phyloP scores from a whole-genome alignment of 1,284 basidiomycete genomes.

The Lignosus rhinocerotis region DNA sequence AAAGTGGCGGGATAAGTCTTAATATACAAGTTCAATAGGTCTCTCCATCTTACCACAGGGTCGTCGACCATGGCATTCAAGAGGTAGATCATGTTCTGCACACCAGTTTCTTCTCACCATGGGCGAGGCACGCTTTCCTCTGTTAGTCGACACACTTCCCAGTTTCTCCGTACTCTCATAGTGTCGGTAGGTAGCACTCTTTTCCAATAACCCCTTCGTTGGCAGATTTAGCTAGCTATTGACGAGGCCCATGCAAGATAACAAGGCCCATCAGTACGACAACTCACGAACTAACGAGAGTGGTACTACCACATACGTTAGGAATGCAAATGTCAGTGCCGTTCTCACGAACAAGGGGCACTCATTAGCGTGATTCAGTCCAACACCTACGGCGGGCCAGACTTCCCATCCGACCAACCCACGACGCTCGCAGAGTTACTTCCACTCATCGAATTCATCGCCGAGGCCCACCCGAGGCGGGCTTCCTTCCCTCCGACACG shows the following conservation, averaged over 20 bases:
- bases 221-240: slow-evolving; percentile 8
- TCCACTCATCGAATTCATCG: slow-evolving; percentile 57
- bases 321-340: slow-evolving; percentile 32
- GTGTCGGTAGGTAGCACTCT: slow-evolving; percentile 1
- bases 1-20: too few relatives aligned
- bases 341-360: neutral
- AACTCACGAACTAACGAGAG: slow-evolving; percentile 39
- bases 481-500: slow-evolving; percentile 15
- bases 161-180: slow-evolving; percentile 24
- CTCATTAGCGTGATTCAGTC: slow-evolving; percentile 45
- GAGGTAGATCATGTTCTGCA: slow-evolving; percentile 22
- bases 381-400: slow-evolving; percentile 56
- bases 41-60: too few relatives aligned
- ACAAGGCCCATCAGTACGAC: slow-evolving; percentile 22
- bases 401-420: slow-evolving; percentile 44
- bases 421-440: slow-evolving; percentile 56
- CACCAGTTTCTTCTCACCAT: slow-evolving; percentile 1
- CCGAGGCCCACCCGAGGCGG: slow-evolving; percentile 15
- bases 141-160: too few relatives aligned
- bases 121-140: too few relatives aligned
- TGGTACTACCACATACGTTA: slow-evolving; percentile 40
- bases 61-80: too few relatives aligned
- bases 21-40: too few relatives aligned
- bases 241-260: slow-evolving; percentile 24
- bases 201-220: neutral